Evolutionary conservation across 1,139 yeast genomes (phyloP).

Genomic region (Candida tropicalis): DNA sequence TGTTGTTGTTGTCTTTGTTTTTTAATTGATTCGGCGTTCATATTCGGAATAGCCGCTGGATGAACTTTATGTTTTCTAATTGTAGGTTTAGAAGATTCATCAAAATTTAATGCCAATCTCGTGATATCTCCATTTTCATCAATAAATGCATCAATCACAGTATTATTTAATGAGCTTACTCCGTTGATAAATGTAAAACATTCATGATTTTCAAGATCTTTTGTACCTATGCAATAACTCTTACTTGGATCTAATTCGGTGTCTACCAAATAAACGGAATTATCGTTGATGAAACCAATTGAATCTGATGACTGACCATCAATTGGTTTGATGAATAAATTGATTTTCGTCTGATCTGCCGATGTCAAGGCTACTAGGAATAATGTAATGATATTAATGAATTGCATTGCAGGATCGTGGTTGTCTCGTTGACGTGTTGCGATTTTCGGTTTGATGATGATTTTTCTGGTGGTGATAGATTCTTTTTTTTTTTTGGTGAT

Average conservation of each 20-base stretch:
- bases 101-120: constrained; percentile 18
- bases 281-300: constrained; percentile 21
- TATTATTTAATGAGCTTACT: constrained; percentile 12
- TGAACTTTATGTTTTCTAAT: constrained; percentile 12
- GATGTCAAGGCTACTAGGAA: constrained; percentile 10
- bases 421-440: neutral
- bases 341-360: constrained; percentile 11
- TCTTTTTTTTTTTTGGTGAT: neutral
- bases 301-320: constrained; percentile 12
- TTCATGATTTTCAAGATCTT: constrained; percentile 28
- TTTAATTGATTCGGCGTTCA: constrained; percentile 24
- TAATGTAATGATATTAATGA: constrained; percentile 2
- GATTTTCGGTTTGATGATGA: neutral
- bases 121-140: constrained; percentile 19
- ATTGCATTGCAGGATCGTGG: neutral
- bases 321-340: constrained; percentile 17
- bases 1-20: constrained; percentile 14
- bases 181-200: constrained; percentile 31
- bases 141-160: constrained; percentile 18
- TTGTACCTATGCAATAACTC: constrained; percentile 36
- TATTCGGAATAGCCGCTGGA: constrained; percentile 30
- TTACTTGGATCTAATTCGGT: constrained; percentile 6
- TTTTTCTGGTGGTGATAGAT: too few species aligned
- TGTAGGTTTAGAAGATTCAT: neutral
- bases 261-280: constrained; percentile 12